These are phyloP conservation scores for Ceratocystis smalleyi DNA, from an alignment of 2,329 filamentous ascomycete genomes.

Conservation along the genomic window DNA sequence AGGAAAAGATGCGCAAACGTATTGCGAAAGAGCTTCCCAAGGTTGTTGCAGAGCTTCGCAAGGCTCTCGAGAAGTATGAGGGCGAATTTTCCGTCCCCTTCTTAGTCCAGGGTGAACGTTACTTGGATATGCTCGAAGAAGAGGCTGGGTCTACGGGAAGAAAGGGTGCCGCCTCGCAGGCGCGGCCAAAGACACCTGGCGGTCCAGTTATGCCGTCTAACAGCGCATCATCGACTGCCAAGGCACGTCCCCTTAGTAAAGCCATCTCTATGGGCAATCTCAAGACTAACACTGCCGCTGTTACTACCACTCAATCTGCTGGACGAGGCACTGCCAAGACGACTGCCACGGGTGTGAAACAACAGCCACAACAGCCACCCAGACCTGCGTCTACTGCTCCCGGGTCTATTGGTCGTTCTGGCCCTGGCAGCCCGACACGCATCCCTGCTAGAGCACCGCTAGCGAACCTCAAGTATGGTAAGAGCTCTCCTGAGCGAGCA, in stretches of 20 bases:
- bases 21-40: constrained; percentile 94
- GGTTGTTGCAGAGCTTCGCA: constrained; percentile 68
- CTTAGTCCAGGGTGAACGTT: constrained; percentile 79
- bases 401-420: constrained; percentile 7
- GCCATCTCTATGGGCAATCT: constrained; percentile 18
- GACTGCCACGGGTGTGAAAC: constrained; percentile 28
- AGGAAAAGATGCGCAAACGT: constrained; percentile 97
- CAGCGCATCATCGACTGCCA: constrained; percentile 34
- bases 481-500: constrained; percentile 66
- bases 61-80: constrained; percentile 73
- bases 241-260: constrained; percentile 22
- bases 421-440: constrained; percentile 43
- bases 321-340: constrained; percentile 37
- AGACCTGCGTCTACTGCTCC: constrained; percentile 21
- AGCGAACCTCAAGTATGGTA: constrained; percentile 51
- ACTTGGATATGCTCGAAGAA: constrained; percentile 67
- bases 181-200: constrained; percentile 28
- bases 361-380: constrained; percentile 20
- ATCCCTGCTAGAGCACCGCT: constrained; percentile 57
- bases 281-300: constrained; percentile 7
- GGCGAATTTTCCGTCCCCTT: constrained; percentile 89
- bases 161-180: constrained; percentile 36
- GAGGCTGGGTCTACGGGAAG: constrained; percentile 28
- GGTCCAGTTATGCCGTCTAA: constrained; percentile 57
- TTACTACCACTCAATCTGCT: constrained; percentile 19